phyloP scores from a whole-genome alignment of 2,329 filamentous ascomycete species.

The Colletotrichum costaricense region DNA sequence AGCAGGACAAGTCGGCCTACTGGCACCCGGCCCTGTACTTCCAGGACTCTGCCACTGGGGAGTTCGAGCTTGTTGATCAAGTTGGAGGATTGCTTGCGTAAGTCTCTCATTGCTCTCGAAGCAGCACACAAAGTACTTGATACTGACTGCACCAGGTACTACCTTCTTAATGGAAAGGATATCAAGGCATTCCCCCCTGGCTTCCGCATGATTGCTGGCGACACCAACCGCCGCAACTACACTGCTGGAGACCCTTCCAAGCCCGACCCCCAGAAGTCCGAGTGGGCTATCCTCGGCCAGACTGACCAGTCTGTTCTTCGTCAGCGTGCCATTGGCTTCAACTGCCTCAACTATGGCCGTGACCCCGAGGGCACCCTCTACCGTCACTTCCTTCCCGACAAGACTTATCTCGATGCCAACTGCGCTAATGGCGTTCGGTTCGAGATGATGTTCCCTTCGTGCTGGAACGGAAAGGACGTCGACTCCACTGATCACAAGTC shows the following conservation, averaged over 20 bases:
- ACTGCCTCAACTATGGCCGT: constrained; percentile 86
- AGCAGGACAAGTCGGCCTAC: constrained; percentile 87
- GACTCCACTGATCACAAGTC: constrained; percentile 66
- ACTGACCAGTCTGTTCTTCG: constrained; percentile 75
- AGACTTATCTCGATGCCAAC: constrained; percentile 81
- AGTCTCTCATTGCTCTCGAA: constrained; percentile 51
- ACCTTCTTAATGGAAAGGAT: constrained; percentile 76
- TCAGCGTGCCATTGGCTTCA: constrained; percentile 91
- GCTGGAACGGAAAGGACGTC: constrained; percentile 81
- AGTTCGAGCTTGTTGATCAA: constrained; percentile 76
- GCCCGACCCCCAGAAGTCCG: constrained; percentile 73
- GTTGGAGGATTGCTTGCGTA: constrained; percentile 88
- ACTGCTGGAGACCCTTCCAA: constrained; percentile 74
- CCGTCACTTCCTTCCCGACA: constrained; percentile 85
- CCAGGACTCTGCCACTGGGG: constrained; percentile 70
- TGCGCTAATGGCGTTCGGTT: constrained; percentile 85
- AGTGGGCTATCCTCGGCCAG: constrained; percentile 73
- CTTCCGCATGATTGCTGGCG: constrained; percentile 87
- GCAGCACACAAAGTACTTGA: background rate
- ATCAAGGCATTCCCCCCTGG: constrained; percentile 80
- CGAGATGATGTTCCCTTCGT: constrained; percentile 89
- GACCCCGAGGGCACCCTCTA: constrained; percentile 78
- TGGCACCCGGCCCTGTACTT: constrained; percentile 88
- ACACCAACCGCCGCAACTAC: constrained; percentile 76
- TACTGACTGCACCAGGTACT: constrained; percentile 71